phyloP scores from a whole-genome alignment of 805 yeast species.

The Dipodascus geniculatus region DNA sequence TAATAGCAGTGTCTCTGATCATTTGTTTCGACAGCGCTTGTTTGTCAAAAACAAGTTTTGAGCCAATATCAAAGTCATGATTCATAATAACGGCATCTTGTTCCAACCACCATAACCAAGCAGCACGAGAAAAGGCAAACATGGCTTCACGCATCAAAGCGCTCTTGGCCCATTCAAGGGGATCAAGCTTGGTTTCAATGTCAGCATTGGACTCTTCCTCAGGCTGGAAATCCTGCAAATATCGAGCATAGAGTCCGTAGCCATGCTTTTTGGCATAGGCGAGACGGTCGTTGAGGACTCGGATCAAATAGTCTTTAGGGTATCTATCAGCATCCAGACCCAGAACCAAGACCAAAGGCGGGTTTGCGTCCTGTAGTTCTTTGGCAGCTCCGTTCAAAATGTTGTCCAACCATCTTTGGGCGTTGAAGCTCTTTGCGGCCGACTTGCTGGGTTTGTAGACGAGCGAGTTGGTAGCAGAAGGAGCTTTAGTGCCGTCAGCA shows the following conservation, averaged over 20 bases:
- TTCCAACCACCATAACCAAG: conserved; percentile 75
- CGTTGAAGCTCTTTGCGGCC: not conserved
- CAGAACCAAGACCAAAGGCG: conserved; percentile 53
- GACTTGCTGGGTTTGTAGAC: conserved; percentile 7
- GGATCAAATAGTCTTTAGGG: conserved; percentile 44
- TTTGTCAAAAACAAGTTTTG: conserved; percentile 42
- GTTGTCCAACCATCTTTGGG: not conserved
- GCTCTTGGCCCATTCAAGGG: conserved; percentile 42
- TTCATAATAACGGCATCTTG: conserved; percentile 62
- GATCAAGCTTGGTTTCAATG: conserved; percentile 13
- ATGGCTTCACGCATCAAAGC: conserved; percentile 68
- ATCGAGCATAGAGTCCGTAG: conserved; percentile 69
- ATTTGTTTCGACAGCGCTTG: conserved; percentile 46
- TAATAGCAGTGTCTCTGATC: conserved; percentile 53
- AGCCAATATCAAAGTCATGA: conserved; percentile 39
- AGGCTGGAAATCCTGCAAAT: conserved; percentile 63
- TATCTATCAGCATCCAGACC: conserved; percentile 65
- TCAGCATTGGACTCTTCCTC: conserved; percentile 12
- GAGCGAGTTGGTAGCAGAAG: conserved; percentile 14
- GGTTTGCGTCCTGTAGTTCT: conserved; percentile 11
- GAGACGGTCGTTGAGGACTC: conserved; percentile 67
- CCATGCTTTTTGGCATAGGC: conserved; percentile 66
- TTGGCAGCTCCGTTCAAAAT: not conserved
- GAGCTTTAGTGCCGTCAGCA: conserved; percentile 14
- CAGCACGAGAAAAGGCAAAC: conserved; percentile 75